These are phyloP conservation scores for Hypoxylon fragiforme DNA, from an alignment of 495 filamentous ascomycete species.

Conservation along the genomic window DNA sequence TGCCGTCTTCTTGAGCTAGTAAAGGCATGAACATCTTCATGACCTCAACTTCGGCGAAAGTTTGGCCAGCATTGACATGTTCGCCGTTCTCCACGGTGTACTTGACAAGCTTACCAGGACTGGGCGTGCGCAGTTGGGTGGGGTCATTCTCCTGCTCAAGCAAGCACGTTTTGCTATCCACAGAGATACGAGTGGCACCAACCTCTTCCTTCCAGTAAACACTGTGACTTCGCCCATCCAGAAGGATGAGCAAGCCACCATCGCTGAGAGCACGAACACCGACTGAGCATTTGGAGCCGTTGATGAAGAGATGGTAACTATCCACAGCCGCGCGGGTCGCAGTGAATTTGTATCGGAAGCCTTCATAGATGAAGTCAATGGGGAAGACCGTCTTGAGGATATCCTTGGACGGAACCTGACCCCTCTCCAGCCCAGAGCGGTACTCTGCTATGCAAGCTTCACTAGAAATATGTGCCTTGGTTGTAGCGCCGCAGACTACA, in stretches of 20 bases:
- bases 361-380: constrained; percentile 98
- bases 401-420: constrained; percentile 94
- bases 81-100: constrained; percentile 97
- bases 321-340: constrained; percentile 90
- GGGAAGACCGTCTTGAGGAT: constrained; percentile 97
- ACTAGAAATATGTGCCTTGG: constrained; percentile 91
- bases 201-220: constrained; percentile 99
- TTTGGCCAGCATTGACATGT: constrained; percentile 88
- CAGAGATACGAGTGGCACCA: constrained; percentile 89
- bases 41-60: constrained; percentile 97
- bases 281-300: constrained; percentile 93
- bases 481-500: constrained; percentile 90
- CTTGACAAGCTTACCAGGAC: constrained; percentile 97
- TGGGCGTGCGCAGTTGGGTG: constrained; percentile 92
- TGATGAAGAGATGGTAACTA: constrained; percentile 98
- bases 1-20: constrained; percentile 93
- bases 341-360: constrained; percentile 95
- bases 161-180: constrained; percentile 96
- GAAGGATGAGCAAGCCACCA: constrained; percentile 89
- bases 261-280: constrained; percentile 92
- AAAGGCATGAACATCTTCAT: constrained; percentile 99
- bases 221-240: constrained; percentile 91
- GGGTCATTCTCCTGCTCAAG: constrained; percentile 99
- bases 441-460: constrained; percentile 88
- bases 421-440: constrained; percentile 86